A percentile compares a stretch with the other conserved stretches of the same genome.
phyloP scores from a whole-genome alignment of 768 basidiomycete species.

The Tulasnella sp. region DNA sequence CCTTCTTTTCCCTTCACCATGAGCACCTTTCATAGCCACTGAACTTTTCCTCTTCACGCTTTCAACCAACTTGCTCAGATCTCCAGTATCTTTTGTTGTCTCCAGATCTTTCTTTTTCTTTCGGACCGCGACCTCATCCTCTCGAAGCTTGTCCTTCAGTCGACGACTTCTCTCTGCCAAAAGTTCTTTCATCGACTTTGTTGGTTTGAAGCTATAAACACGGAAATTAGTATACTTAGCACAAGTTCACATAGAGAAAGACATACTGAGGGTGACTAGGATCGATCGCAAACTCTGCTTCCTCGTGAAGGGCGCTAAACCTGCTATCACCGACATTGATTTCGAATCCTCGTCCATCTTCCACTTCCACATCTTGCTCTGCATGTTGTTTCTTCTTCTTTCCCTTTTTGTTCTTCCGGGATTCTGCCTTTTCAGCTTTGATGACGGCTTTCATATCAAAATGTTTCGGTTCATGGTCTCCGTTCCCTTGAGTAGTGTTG shows the following conservation, averaged over 20 bases:
- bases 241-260: background rate
- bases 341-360: constrained; percentile 51
- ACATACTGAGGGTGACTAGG: constrained; percentile 89
- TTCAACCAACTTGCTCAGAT: constrained; percentile 58
- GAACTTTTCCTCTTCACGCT: constrained; percentile 79
- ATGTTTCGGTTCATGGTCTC: constrained; percentile 47
- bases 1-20: too few species aligned
- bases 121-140: background rate
- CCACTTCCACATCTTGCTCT: constrained; percentile 45
- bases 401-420: constrained; percentile 32
- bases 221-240: background rate
- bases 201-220: constrained; percentile 68
- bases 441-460: constrained; percentile 85
- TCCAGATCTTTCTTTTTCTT: constrained; percentile 2
- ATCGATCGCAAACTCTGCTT: constrained; percentile 88
- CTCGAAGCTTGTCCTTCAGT: constrained; percentile 30
- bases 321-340: constrained; percentile 80
- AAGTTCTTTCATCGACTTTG: constrained; percentile 76
- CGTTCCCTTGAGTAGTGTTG: constrained; percentile 14
- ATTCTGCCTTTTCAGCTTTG: constrained; percentile 63
- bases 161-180: constrained; percentile 71
- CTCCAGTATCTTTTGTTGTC: constrained; percentile 23
- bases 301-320: constrained; percentile 77
- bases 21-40: too few species aligned
- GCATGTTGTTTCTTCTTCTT: constrained; percentile 32